phyloP scores from a whole-genome alignment of 1,139 yeast genomes.

The Diutina rugosa region DNA sequence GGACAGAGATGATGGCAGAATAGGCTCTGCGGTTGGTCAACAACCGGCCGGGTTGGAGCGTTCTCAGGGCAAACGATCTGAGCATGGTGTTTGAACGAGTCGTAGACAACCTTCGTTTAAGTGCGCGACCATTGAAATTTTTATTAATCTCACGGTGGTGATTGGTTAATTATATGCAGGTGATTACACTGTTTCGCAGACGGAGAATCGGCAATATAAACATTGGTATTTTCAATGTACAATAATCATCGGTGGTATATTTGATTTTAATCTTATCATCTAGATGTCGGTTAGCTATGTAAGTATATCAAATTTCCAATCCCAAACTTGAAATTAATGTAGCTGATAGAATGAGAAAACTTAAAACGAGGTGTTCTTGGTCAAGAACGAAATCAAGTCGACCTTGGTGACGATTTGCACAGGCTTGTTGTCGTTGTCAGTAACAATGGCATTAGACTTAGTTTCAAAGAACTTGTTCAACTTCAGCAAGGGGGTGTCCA shows the following conservation, averaged over 20 bases:
- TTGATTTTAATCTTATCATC: neutral
- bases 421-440: slow-evolving; percentile 60
- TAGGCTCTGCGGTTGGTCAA: neutral
- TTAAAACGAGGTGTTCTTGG: slow-evolving; percentile 14
- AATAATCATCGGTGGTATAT: no score
- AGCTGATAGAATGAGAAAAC: neutral
- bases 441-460: slow-evolving; percentile 76
- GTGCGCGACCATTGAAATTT: slow-evolving; percentile 1
- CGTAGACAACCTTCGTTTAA: neutral
- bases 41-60: slow-evolving; percentile 1
- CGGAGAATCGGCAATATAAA: no score
- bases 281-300: neutral
- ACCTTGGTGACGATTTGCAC: slow-evolving; percentile 82
- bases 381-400: slow-evolving; percentile 60
- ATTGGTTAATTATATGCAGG: neutral
- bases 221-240: neutral
- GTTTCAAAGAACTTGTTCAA: slow-evolving; percentile 76
- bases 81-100: neutral
- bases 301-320: neutral
- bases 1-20: slow-evolving; percentile 40
- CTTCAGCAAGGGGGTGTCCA: slow-evolving; percentile 53
- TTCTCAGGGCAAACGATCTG: neutral
- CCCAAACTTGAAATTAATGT: no score
- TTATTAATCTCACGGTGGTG: slow-evolving; percentile 1
- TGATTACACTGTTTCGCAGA: no score